These are phyloP conservation scores for Verbena officinalis DNA, from an alignment of 257 asterid genomes.

Conservation along the genomic window DNA sequence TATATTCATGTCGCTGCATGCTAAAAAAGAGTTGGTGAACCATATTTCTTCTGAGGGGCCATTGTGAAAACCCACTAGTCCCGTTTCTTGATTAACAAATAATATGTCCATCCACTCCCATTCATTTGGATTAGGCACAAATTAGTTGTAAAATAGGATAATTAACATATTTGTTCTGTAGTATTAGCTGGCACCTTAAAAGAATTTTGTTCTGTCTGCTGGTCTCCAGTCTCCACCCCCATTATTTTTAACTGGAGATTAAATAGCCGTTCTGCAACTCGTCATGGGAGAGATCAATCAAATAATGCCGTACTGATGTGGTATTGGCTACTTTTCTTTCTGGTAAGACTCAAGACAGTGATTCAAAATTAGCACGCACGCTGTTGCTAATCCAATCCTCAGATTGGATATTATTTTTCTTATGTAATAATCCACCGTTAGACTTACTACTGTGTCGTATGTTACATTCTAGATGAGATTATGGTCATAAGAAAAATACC, in stretches of 20 bases:
- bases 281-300: constrained; percentile 9
- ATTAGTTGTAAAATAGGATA: constrained; percentile 7
- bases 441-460: too few relatives aligned
- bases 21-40: background rate
- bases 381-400: too few relatives aligned
- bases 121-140: background rate
- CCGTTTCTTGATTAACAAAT: background rate
- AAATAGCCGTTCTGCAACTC: constrained; percentile 25
- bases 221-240: background rate
- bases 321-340: background rate
- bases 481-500: too few relatives aligned
- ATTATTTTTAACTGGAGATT: background rate
- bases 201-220: background rate
- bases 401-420: too few relatives aligned
- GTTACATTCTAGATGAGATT: too few relatives aligned
- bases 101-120: background rate
- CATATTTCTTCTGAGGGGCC: background rate
- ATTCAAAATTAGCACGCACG: too few relatives aligned
- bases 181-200: constrained; percentile 20
- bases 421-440: too few relatives aligned
- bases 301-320: background rate
- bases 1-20: too few relatives aligned
- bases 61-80: background rate
- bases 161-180: background rate
- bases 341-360: background rate